Percentiles rank a stretch among this genome's conserved stretches.
These are phyloP conservation scores for Kodamaea ohmeri DNA, from an alignment of 1,139 yeast genomes.

Conservation along the genomic window DNA sequence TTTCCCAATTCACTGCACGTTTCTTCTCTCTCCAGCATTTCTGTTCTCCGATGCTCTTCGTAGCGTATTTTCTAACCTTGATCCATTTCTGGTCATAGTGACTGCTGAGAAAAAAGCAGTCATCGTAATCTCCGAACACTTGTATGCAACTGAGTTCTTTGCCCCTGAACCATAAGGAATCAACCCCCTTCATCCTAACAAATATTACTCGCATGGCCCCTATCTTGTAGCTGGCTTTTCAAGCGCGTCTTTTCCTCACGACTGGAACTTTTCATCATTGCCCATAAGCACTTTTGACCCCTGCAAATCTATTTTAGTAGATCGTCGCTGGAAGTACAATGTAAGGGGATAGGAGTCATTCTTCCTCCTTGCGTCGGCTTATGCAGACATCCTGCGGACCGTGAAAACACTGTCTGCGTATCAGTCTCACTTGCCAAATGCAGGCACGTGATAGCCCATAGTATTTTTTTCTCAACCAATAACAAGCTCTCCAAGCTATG, in stretches of 20 bases:
- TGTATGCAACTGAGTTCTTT: too few relatives aligned
- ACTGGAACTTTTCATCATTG: background rate
- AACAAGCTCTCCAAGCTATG: constrained; percentile 12
- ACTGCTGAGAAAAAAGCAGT: background rate
- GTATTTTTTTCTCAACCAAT: constrained; percentile 6
- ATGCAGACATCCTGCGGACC: too few relatives aligned
- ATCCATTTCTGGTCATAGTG: too few relatives aligned
- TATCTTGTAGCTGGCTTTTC: background rate
- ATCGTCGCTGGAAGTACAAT: background rate
- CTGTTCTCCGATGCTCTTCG: too few relatives aligned
- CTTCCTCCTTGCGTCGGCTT: background rate
- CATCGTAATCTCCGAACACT: background rate
- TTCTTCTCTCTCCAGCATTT: too few relatives aligned
- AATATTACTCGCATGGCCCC: background rate
- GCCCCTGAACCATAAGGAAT: background rate
- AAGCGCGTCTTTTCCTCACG: background rate
- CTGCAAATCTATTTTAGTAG: constrained; percentile 5
- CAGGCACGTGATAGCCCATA: background rate
- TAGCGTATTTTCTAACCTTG: too few relatives aligned
- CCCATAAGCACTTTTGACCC: constrained; percentile 6
- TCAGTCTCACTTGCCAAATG: too few relatives aligned
- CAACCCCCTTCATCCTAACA: constrained; percentile 1
- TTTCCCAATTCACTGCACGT: too few relatives aligned
- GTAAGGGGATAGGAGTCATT: constrained; percentile 1
- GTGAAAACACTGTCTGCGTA: too few relatives aligned